Percentiles rank a stretch among this genome's conserved stretches.
These are phyloP conservation scores for Podospora bellae-mahoneyi DNA, from an alignment of 495 filamentous ascomycete species.

Conservation along the genomic window DNA sequence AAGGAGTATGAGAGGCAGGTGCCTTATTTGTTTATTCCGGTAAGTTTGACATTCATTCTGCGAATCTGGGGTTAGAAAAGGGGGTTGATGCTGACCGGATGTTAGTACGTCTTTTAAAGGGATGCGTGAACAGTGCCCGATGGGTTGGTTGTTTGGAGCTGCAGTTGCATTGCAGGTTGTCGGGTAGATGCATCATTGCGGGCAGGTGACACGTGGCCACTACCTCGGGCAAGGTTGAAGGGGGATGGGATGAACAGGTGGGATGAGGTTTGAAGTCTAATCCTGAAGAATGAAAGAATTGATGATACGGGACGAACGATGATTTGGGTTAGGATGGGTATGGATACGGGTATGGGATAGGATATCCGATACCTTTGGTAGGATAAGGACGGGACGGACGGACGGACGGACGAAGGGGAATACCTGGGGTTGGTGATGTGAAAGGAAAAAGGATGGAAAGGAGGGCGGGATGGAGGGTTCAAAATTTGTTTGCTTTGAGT, in stretches of 20 bases:
- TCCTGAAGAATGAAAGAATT: too few relatives aligned
- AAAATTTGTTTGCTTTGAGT: background rate
- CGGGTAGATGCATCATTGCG: background rate
- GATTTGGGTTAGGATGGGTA: background rate
- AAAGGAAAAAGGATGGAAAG: background rate
- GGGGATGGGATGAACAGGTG: background rate
- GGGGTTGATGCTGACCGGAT: background rate
- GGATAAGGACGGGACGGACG: background rate
- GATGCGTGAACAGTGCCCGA: background rate
- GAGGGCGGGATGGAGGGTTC: background rate
- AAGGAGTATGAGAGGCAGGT: constrained; percentile 80
- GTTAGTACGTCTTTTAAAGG: background rate
- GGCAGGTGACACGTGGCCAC: background rate
- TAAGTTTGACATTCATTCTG: constrained; percentile 48
- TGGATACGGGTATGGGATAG: background rate
- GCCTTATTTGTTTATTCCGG: constrained; percentile 94
- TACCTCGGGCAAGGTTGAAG: background rate
- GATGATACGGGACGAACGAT: too few relatives aligned
- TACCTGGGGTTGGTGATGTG: background rate
- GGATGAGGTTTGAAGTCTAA: too few relatives aligned
- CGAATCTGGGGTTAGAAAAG: background rate
- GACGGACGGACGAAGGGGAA: background rate
- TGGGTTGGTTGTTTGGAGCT: background rate
- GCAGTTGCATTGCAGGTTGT: background rate
- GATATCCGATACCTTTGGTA: background rate